A percentile compares a stretch with the other conserved stretches of the same genome.
phyloP scores from a whole-genome alignment of 768 basidiomycete species.

The Tricholoma matsutake region DNA sequence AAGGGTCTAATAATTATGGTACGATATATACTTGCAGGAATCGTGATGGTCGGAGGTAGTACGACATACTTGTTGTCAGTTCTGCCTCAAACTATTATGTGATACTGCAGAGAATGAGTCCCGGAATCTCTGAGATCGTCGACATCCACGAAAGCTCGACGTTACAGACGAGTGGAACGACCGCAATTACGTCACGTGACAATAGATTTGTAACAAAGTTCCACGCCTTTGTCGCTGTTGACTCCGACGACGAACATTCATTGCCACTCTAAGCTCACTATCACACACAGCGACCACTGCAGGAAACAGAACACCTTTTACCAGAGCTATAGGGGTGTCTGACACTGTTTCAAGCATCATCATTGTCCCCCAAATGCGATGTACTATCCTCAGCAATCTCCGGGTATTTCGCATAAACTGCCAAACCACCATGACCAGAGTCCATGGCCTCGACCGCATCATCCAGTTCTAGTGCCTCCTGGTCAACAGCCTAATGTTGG shows the following conservation, averaged over 20 bases:
- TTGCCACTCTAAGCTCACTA: conserved; percentile 12
- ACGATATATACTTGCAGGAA: conserved; percentile 5
- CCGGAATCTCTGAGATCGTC: neutral
- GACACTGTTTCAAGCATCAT: conserved; percentile 12
- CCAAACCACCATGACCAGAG: conserved; percentile 73
- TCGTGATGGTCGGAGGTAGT: conserved; percentile 9
- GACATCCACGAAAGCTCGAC: neutral
- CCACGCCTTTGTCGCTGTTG: conserved; percentile 22
- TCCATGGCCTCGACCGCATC: conserved; percentile 67
- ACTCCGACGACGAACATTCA: conserved; percentile 8
- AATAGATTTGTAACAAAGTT: conserved; percentile 12
- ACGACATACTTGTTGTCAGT: neutral
- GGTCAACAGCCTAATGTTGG: conserved; percentile 54
- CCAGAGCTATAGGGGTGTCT: conserved; percentile 1
- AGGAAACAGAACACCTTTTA: neutral
- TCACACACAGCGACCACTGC: conserved; percentile 13
- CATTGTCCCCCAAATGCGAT: conserved; percentile 47
- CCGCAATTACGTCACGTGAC: conserved; percentile 9
- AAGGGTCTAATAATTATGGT: conserved; percentile 10
- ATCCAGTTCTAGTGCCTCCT: conserved; percentile 43
- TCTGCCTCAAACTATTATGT: neutral
- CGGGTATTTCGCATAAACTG: conserved; percentile 75
- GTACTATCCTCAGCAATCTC: conserved; percentile 86
- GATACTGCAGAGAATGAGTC: conserved; percentile 4
- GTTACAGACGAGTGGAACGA: neutral